phyloP scores from a whole-genome alignment of 805 yeast species.

The Yamadazyma nakazawae region DNA sequence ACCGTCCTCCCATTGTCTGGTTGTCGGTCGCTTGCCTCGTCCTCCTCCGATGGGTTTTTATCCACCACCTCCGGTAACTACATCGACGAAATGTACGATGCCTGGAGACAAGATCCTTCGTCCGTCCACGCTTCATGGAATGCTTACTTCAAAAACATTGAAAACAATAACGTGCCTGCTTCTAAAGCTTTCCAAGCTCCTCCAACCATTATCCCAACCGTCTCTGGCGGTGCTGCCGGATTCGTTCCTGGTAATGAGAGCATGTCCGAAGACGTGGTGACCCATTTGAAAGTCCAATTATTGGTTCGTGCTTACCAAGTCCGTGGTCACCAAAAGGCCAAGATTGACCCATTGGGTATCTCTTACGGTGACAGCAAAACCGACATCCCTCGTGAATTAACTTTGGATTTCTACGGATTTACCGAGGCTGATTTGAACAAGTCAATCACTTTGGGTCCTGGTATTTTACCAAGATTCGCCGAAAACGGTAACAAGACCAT shows the following conservation, averaged over 20 bases:
- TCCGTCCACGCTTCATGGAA: conserved; percentile 97
- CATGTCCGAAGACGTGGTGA: conserved; percentile 61
- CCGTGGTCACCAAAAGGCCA: conserved; percentile 95
- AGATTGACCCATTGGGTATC: conserved; percentile 91
- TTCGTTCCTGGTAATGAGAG: conserved; percentile 53
- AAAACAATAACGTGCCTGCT: conserved; percentile 64
- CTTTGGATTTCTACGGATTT: conserved; percentile 90
- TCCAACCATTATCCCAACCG: conserved; percentile 81
- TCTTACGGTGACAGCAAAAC: conserved; percentile 67
- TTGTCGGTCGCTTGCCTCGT: conserved; percentile 16
- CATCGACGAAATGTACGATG: conserved; percentile 96
- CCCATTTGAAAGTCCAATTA: conserved; percentile 92
- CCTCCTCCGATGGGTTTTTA: conserved; percentile 62
- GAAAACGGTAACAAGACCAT: conserved; percentile 58
- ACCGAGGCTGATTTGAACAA: conserved; percentile 79
- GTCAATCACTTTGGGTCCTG: conserved; percentile 92
- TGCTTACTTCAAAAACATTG: conserved; percentile 91
- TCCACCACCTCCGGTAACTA: conserved; percentile 84
- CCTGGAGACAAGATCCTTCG: conserved; percentile 87
- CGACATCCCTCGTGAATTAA: conserved; percentile 76
- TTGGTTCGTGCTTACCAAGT: conserved; percentile 98
- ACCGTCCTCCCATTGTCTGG: not conserved
- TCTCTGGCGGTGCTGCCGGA: conserved; percentile 72
- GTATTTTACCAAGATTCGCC: conserved; percentile 91
- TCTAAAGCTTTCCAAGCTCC: conserved; percentile 84